Percentiles rank a stretch among this genome's conserved stretches.
phyloP scores from a whole-genome alignment of 2,329 filamentous ascomycete genomes.

The Colletotrichum caudatum region DNA sequence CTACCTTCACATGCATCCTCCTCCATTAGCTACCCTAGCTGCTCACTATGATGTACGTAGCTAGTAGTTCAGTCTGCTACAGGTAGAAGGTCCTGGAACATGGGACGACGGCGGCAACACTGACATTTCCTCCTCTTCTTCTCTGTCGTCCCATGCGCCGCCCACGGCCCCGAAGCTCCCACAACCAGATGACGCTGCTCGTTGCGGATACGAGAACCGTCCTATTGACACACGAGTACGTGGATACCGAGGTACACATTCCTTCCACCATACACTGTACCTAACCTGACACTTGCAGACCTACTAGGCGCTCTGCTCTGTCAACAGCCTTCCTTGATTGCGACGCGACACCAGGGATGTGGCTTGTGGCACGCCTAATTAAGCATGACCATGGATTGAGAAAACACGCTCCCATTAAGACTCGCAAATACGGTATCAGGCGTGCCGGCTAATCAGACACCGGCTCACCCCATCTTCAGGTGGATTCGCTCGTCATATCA shows the following conservation, averaged over 20 bases:
- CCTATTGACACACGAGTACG: background rate
- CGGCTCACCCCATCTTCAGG: slow-evolving; percentile 1
- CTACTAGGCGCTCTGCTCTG: background rate
- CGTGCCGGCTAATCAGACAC: background rate
- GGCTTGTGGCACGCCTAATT: slow-evolving; percentile 26
- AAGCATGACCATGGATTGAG: slow-evolving; percentile 6
- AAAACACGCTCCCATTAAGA: slow-evolving; percentile 9
- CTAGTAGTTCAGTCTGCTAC: no score
- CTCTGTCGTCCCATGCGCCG: background rate
- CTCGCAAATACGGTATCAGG: background rate
- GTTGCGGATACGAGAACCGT: slow-evolving; percentile 19
- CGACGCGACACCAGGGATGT: slow-evolving; percentile 33
- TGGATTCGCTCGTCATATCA: background rate
- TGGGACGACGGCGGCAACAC: slow-evolving; percentile 18
- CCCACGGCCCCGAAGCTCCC: background rate
- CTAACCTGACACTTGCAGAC: no score
- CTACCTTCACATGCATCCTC: slow-evolving; percentile 36
- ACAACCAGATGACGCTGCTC: slow-evolving; percentile 23
- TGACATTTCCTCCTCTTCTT: slow-evolving; percentile 2
- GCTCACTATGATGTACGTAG: no score
- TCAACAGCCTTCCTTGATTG: background rate
- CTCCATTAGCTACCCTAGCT: background rate
- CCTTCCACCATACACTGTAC: background rate
- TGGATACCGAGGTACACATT: background rate
- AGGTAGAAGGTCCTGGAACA: slow-evolving; percentile 31